These are phyloP conservation scores for Pseudocercospora musae DNA, from an alignment of 2,329 filamentous ascomycete genomes.

Conservation along the genomic window DNA sequence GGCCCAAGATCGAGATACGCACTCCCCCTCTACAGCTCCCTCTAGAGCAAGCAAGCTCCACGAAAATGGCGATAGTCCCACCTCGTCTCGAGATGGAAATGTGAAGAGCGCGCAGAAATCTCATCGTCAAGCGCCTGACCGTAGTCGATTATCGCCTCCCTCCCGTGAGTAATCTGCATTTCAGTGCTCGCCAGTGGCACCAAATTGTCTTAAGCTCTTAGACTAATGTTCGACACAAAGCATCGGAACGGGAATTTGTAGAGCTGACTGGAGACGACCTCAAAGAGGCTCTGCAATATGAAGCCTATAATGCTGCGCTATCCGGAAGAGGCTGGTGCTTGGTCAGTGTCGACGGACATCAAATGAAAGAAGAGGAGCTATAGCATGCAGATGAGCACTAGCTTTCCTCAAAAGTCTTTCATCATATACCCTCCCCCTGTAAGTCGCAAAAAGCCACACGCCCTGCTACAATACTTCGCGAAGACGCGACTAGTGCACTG, in stretches of 20 bases:
- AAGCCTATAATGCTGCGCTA: constrained; percentile 29
- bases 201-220: background rate
- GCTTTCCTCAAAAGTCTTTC: background rate
- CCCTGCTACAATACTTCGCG: background rate
- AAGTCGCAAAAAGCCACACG: background rate
- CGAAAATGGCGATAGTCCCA: background rate
- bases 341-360: constrained; percentile 31
- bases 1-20: background rate
- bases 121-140: background rate
- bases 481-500: background rate
- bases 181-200: background rate
- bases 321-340: constrained; percentile 26
- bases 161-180: background rate
- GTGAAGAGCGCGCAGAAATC: background rate
- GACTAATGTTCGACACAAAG: background rate
- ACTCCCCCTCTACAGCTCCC: background rate
- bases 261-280: constrained; percentile 4
- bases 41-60: background rate
- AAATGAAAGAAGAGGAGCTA: constrained; percentile 30
- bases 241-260: background rate
- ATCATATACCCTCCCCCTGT: background rate
- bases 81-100: background rate
- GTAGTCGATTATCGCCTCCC: constrained; percentile 4
- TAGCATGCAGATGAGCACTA: constrained; percentile 11
- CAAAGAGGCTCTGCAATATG: constrained; percentile 20